Evolutionary conservation across 352 stramenopile genomes (phyloP), one percentile per base, ranked within the genome.

Genomic region (Thalassiosira hispida): DNA sequence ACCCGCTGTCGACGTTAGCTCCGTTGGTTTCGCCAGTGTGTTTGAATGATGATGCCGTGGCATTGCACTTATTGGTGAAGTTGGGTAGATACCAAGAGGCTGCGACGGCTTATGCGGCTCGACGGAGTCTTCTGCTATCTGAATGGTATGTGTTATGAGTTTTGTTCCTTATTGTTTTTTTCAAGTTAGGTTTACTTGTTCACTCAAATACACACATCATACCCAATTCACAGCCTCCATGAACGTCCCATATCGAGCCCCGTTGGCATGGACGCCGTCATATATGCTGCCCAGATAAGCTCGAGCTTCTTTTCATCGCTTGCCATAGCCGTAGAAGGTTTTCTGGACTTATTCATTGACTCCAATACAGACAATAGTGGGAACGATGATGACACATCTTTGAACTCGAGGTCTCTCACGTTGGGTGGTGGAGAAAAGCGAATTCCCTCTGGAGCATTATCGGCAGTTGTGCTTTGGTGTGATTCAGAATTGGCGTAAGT

Each of bases 251-350:
- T 93, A 33, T 86, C 84, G n/a, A 83, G 78, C 38, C 77, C 87
- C 6, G 74, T 81, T 18, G 85, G 81, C 42, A 85, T 90, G 52
- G 87, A 93, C 53, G 75, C 89, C 47, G 87, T 91, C n/a, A 93
- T 93, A 74, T 93, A 91, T 52, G 77, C 87, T 55, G 79, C 87
- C 31, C 87, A 93, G 69, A 72, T 93, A 6, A 93, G 87, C 49
- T 86, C 90, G 52, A 88, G 80, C 51, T 93, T 93, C 74, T 93
- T 93, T 77, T 90, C 85, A 14, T 88, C 76, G 42, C 76, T 93
- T 35, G 79, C 87, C 4, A 79, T 73, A 56, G 61, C 87, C 16
- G 85, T 93, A 20, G 87, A 93, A 73, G 85, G 87, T 29, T 93
- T 93, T 73, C 60, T 93, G 9, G 87, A 93, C 73, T 51, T 93